Percentiles rank a stretch among this genome's conserved stretches.
Evolutionary conservation across 371 early-diverging fungal genomes (phyloP).

Genomic region (Amoeboradix gromovi): DNA sequence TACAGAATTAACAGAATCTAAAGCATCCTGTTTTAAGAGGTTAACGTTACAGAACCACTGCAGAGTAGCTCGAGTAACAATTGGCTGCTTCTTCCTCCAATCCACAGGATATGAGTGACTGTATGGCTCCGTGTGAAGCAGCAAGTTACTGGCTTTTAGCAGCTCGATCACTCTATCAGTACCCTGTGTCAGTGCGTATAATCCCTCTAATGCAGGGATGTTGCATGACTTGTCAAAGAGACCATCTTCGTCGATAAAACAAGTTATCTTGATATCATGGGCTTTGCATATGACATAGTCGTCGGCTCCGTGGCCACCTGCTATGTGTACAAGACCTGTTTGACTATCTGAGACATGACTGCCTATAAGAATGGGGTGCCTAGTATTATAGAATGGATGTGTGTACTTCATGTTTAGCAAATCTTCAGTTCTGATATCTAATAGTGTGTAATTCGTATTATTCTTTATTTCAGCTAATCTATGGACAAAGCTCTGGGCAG

Average conservation of each 20-base stretch:
- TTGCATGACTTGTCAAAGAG: slow-evolving; percentile 33
- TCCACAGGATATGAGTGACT: slow-evolving; percentile 62
- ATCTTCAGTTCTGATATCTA: slow-evolving; percentile 17
- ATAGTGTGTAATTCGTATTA: background rate
- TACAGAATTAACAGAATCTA: slow-evolving; percentile 23
- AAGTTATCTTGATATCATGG: slow-evolving; percentile 21
- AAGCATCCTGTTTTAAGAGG: slow-evolving; percentile 23
- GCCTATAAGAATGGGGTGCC: slow-evolving; percentile 26
- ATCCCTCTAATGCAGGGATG: slow-evolving; percentile 25
- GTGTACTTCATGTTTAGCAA: slow-evolving; percentile 31
- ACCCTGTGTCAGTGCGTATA: slow-evolving; percentile 29
- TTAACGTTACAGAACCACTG: slow-evolving; percentile 63
- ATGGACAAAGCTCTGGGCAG: background rate
- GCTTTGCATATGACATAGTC: slow-evolving; percentile 48
- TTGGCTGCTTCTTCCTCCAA: slow-evolving; percentile 65
- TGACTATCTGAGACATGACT: slow-evolving; percentile 52
- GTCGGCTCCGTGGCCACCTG: slow-evolving; percentile 82
- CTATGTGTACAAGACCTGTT: slow-evolving; percentile 67
- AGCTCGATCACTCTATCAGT: slow-evolving; percentile 24
- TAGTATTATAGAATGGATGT: slow-evolving; percentile 27
- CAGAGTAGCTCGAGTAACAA: slow-evolving; percentile 44
- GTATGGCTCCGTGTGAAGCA: slow-evolving; percentile 11
- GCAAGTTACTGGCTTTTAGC: slow-evolving; percentile 11
- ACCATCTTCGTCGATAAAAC: slow-evolving; percentile 45
- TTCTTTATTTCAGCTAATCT: background rate